Evolutionary conservation across 75 land plant genomes (phyloP), one percentile per base, ranked within the genome.

Genomic region (Selaginella moellendorffii): DNA sequence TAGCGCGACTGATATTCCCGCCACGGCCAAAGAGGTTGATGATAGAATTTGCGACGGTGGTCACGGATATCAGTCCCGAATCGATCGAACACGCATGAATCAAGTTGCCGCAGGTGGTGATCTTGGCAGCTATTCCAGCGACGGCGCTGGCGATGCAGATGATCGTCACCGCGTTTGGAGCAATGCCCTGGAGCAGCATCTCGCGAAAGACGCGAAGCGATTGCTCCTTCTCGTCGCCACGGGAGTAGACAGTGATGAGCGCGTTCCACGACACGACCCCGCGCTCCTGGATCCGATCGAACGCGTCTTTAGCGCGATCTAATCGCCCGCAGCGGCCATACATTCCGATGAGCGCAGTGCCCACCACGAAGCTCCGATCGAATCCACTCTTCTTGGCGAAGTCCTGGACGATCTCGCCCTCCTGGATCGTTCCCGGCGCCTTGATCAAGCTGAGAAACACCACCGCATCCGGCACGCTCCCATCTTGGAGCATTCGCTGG

Each of bases 321-420:
- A 72, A 22, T 29, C 22, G n/a, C 24, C 72, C 68, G 62, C 71
- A 65, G 27, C 65, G 68, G 31, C n/a, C 71, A 54, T 77, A 77
- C 79, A 77, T 72, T 29, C 72, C 72, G 5, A 77, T 36, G 29
- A 77, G 54, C 19, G 79, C 26, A 52, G 66, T 76, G 23, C 12
- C 26, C 0, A 63, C n/a, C 30, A 54, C 28, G 54, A 67, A 19
- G 24, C 30, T 30, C 1, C 1, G 12, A 12, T 30, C 65, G 23
- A 30, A 63, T 30, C 53, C 65, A 17, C 23, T 29, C 53, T 30
- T n/a, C n/a, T n/a, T n/a, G n/a, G n/a, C n/a, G n/a, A n/a, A n/a
- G n/a, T n/a, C n/a, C n/a, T n/a, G n/a, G n/a, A n/a, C n/a, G n/a
- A n/a, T n/a, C n/a, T n/a, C n/a, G n/a, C n/a, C n/a, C n/a, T n/a